Percentiles rank a stretch among this genome's conserved stretches.
phyloP scores from a whole-genome alignment of 1,284 basidiomycete genomes.

The Golubevia pallescens region DNA sequence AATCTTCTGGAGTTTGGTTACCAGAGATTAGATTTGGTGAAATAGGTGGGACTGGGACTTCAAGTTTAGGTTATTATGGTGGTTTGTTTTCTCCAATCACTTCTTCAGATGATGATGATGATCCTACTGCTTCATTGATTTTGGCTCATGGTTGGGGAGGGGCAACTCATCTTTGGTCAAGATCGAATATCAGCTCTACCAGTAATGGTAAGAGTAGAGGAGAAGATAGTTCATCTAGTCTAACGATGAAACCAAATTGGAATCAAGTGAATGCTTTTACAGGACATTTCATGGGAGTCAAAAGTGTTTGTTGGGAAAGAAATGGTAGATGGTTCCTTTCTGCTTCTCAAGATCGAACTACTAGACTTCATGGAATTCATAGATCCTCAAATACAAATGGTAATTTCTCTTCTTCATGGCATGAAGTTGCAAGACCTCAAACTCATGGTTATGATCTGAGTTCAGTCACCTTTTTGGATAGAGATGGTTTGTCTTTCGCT shows the following conservation, averaged over 20 bases:
- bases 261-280: slow-evolving; percentile 24
- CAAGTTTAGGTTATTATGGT: slow-evolving; percentile 44
- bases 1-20: slow-evolving; percentile 46
- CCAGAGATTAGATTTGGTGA: slow-evolving; percentile 56
- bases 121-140: slow-evolving; percentile 19
- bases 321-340: slow-evolving; percentile 47
- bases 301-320: slow-evolving; percentile 48
- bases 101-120: not conserved
- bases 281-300: slow-evolving; percentile 47
- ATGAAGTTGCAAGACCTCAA: slow-evolving; percentile 60
- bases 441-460: slow-evolving; percentile 58
- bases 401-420: slow-evolving; percentile 27
- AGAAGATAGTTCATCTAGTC: too few relatives aligned
- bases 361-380: slow-evolving; percentile 42
- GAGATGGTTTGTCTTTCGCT: slow-evolving; percentile 35
- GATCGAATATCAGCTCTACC: not conserved
- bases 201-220: not conserved
- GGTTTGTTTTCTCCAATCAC: slow-evolving; percentile 39
- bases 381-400: not conserved
- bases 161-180: slow-evolving; percentile 46
- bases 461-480: slow-evolving; percentile 48
- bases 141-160: slow-evolving; percentile 55
- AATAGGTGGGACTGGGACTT: slow-evolving; percentile 47
- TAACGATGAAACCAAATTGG: slow-evolving; percentile 11
- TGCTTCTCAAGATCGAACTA: slow-evolving; percentile 50